These are phyloP conservation scores for Candida montana DNA, from an alignment of 805 yeast genomes.

Conservation along the genomic window DNA sequence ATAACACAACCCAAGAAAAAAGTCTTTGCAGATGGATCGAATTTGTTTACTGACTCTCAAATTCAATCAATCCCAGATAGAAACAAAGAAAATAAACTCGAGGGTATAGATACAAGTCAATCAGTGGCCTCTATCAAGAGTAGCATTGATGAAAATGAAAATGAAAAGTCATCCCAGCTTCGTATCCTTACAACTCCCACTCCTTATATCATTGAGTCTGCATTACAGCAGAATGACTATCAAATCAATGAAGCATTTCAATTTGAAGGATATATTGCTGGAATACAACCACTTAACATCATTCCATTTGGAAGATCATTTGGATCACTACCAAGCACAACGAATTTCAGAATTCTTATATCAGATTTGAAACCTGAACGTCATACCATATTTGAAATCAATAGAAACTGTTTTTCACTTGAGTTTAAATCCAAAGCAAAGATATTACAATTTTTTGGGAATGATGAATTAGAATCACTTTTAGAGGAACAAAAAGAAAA, in stretches of 20 bases:
- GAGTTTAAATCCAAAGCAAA: slow-evolving; percentile 13
- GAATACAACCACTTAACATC: slow-evolving; percentile 12
- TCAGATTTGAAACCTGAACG: slow-evolving; percentile 9
- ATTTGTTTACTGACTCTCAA: too few species aligned
- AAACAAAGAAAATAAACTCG: too few species aligned
- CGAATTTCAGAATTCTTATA: slow-evolving; percentile 14
- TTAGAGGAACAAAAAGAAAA: neutral
- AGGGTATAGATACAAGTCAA: too few species aligned
- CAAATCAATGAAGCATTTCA: neutral
- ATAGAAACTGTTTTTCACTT: slow-evolving; percentile 14
- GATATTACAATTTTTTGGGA: slow-evolving; percentile 12
- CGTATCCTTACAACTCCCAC: too few species aligned
- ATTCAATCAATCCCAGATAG: too few species aligned
- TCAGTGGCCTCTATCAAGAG: too few species aligned
- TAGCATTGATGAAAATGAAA: too few species aligned
- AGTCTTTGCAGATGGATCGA: too few species aligned
- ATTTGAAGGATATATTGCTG: slow-evolving; percentile 14
- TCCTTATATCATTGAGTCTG: neutral
- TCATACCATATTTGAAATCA: slow-evolving; percentile 3
- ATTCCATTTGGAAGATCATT: slow-evolving; percentile 14
- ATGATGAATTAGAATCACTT: slow-evolving; percentile 6
- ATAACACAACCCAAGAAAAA: too few species aligned
- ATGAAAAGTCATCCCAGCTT: too few species aligned
- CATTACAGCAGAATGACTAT: neutral
- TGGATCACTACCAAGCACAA: slow-evolving; percentile 4